Conservation (phyloP, 2,329 filamentous ascomycete genomes). For the Paecilomyces variotii region DNA sequence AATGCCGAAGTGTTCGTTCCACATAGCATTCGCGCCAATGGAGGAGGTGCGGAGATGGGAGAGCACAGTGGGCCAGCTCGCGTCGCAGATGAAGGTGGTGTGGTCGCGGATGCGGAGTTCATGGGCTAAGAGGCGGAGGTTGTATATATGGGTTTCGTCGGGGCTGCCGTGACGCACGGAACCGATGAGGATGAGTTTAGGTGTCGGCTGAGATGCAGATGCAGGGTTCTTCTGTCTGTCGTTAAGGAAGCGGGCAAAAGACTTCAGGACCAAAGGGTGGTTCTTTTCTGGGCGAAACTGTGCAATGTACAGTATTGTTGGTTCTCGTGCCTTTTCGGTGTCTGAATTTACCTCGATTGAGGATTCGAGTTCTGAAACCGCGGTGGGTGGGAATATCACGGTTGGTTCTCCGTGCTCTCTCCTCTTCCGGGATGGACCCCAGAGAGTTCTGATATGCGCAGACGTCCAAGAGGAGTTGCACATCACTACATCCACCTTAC, state of each 20-base stretch:
- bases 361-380: slow-evolving; percentile 72
- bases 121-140: slow-evolving; percentile 75
- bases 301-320: slow-evolving; percentile 80
- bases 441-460: slow-evolving; percentile 69
- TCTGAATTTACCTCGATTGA: slow-evolving; percentile 62
- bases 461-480: slow-evolving; percentile 97
- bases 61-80: slow-evolving; percentile 79
- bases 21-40: slow-evolving; percentile 95
- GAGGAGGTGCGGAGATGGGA: slow-evolving; percentile 68
- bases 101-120: slow-evolving; percentile 76
- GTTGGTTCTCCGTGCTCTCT: slow-evolving; percentile 42
- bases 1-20: slow-evolving; percentile 99
- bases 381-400: slow-evolving; percentile 86
- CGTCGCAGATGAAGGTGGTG: slow-evolving; percentile 84
- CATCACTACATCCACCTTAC: slow-evolving; percentile 87
- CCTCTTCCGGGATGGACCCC: slow-evolving; percentile 49
- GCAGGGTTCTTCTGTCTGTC: slow-evolving; percentile 43
- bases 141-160: slow-evolving; percentile 61
- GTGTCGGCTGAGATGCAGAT: slow-evolving; percentile 35
- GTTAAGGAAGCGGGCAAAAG: slow-evolving; percentile 71
- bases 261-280: slow-evolving; percentile 74
- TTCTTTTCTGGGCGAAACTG: slow-evolving; percentile 98
- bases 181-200: slow-evolving; percentile 74
- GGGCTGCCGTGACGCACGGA: slow-evolving; percentile 67
- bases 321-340: slow-evolving; percentile 62